Base-by-base conservation (phyloP, 345 rosid species). In the Xanthoceras sorbifolium region DNA sequence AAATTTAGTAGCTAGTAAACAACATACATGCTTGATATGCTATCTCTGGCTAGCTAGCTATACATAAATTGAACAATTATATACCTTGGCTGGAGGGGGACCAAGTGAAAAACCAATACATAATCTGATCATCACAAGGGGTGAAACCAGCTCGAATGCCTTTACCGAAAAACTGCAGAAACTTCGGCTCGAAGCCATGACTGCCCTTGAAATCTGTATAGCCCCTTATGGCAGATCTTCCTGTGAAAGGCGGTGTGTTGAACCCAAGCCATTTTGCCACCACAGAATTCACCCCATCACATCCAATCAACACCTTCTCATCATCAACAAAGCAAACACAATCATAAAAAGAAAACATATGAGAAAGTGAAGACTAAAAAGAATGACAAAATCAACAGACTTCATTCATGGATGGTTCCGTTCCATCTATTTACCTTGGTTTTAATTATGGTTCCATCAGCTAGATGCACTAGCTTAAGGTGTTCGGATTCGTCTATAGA, bases 271-370 rank as follows among this genome's bases (percentile, higher is more conserved):
- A 91, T 76, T 84, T 91, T 10, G 90, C 86, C 78, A 87, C 89
- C 55, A 84, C 83, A 2, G 98, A 91, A 74, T 90, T 85, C 68
- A 89, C 89, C 38, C 96, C 96, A 64, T 90, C 96, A 64, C 94
- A 87, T 72, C 97, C 96, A 55, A 93, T 78, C 85, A 90, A 80
- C 73, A 87, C 86, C 93, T 89, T 62, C 46, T 26, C 76, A 78
- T 26, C 76, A 78, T 79, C 20, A 12, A 55, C 14, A 76, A 23
- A 62, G 9, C 17, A 8, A 36, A 48, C 4, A 26, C 15, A 64
- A 29, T 23, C 17, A 23, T 63, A 17, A 34, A 52, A 14, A 46
- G 12, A n/a, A n/a, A 44, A 70, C 1, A 48, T 70, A 57, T 32
- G 4, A 15, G 14, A 70, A 29, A 1, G 23, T 23, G 9, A 50